Evolutionary conservation across 768 basidiomycete genomes (phyloP).

Genomic region (Russula brevipes): DNA sequence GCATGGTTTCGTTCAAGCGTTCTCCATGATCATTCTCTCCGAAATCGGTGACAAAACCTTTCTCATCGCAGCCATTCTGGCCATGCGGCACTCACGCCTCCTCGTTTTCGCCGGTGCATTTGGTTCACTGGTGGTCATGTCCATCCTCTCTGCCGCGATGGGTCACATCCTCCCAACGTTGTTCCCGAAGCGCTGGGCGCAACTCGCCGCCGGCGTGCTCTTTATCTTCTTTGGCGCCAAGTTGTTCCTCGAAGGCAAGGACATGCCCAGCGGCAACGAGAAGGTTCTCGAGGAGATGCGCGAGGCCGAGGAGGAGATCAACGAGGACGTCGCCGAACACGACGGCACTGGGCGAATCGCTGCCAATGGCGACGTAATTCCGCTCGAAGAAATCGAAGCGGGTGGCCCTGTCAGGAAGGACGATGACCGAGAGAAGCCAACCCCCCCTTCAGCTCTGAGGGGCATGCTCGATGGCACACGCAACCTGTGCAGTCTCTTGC

Average conservation of each 20-base stretch:
- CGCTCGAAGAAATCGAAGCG: slow-evolving; percentile 73
- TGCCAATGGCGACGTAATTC: slow-evolving; percentile 43
- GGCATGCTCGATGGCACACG: slow-evolving; percentile 57
- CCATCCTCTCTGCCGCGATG: slow-evolving; percentile 86
- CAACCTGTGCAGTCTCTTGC: slow-evolving; percentile 74
- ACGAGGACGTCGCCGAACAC: slow-evolving; percentile 61
- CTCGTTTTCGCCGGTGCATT: slow-evolving; percentile 88
- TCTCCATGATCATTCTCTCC: slow-evolving; percentile 87
- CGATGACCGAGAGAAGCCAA: slow-evolving; percentile 22
- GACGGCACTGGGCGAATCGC: slow-evolving; percentile 38
- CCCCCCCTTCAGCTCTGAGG: slow-evolving; percentile 22
- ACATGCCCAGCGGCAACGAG: slow-evolving; percentile 71
- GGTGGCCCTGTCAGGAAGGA: slow-evolving; percentile 38
- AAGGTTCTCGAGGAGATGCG: slow-evolving; percentile 93
- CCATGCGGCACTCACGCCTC: slow-evolving; percentile 85
- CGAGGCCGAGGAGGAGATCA: slow-evolving; percentile 94
- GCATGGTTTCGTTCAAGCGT: slow-evolving; percentile 69
- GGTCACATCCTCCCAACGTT: slow-evolving; percentile 85
- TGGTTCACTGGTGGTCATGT: slow-evolving; percentile 86
- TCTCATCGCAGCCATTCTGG: slow-evolving; percentile 81
- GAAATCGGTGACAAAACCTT: slow-evolving; percentile 97
- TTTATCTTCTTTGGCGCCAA: slow-evolving; percentile 88
- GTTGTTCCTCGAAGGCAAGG: slow-evolving; percentile 81
- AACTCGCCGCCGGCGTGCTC: slow-evolving; percentile 60
- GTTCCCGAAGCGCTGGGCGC: slow-evolving; percentile 58